Base-by-base conservation (phyloP, 768 basidiomycete species). In the Agrocybe chaxingu region DNA sequence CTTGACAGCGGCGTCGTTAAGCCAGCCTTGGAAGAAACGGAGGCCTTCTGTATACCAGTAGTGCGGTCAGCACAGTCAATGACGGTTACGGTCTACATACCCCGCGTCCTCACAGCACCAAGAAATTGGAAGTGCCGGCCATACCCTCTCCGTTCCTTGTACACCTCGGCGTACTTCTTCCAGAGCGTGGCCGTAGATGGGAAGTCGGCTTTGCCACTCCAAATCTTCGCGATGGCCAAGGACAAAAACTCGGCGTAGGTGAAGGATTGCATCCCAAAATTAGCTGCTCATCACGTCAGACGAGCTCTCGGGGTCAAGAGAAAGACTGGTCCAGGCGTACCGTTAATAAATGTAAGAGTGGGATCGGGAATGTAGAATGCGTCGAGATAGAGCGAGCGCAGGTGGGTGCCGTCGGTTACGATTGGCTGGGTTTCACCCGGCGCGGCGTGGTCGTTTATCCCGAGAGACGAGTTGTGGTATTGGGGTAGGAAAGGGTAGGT, bases 301-400 rank as follows among this genome's bases (percentile, higher is more conserved):
- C 37, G 13, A 42, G 33, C 9, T 47, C 35, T 18, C 13, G 39
- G 19, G 32, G 34, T 31, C 7, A 18, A 7, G 51, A 30, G 34
- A 19, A 18, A 33, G 36, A 11, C 5, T 7, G 16, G 38, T 6
- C n/a, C 40, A 56, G 10, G 9, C 66, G 33, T 47, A 70, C 71
- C 60, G 42, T 68, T 67, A 29, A 70, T 59, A 45, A 76, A 75
- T 1, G 66, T 65, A 4, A 78, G 57, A 2, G 75, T 73, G 1
- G 75, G 74, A 41, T 78, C 74, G 8, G 72, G 69, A 42, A 78
- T 74, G 53, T 73, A 76, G 51, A 74, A 70, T 0, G 68, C 52
- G 46, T 74, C 74, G 37, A 70, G 61, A 51, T 73, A 68, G 3
- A 76, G 59, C 2, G 72, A 67, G 6, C 71, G 71, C 29, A 76